These are phyloP conservation scores for Nakazawaea ernobii DNA, from an alignment of 805 yeast genomes.

Conservation along the genomic window DNA sequence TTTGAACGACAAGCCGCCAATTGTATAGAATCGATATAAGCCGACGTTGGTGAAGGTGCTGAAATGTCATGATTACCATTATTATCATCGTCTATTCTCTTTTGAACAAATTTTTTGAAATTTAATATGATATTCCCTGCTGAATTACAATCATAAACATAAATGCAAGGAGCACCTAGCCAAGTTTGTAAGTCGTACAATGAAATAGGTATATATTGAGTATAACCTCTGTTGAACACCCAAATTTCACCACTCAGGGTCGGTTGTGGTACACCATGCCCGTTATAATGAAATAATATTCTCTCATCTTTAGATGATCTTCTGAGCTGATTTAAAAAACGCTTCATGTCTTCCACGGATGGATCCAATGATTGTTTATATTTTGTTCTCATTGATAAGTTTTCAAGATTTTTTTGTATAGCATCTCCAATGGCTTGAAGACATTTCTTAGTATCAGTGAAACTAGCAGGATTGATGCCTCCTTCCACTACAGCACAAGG, in stretches of 20 bases:
- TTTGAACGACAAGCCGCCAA: constrained; percentile 87
- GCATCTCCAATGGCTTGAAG: constrained; percentile 86
- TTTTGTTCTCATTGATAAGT: constrained; percentile 77
- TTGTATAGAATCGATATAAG: constrained; percentile 84
- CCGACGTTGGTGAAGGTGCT: constrained; percentile 58
- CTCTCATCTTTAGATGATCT: constrained; percentile 92
- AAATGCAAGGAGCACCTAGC: constrained; percentile 97
- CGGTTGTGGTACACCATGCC: constrained; percentile 98
- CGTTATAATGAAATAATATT: constrained; percentile 90
- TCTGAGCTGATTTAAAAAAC: constrained; percentile 84
- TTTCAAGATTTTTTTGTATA: constrained; percentile 84
- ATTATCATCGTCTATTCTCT: constrained; percentile 81
- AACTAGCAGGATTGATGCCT: constrained; percentile 84
- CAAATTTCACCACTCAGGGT: constrained; percentile 95
- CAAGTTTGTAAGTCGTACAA: constrained; percentile 93
- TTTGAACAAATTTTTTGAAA: constrained; percentile 84
- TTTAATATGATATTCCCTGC: constrained; percentile 92
- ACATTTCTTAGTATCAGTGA: constrained; percentile 83
- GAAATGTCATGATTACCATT: constrained; percentile 48
- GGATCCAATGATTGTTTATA: constrained; percentile 93
- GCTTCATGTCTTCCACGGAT: constrained; percentile 88
- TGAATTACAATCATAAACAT: constrained; percentile 89
- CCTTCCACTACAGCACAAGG: constrained; percentile 92
- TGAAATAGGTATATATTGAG: constrained; percentile 95
- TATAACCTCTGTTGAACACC: constrained; percentile 96